Percentiles rank a stretch among this genome's conserved stretches.
These are phyloP conservation scores for Rubroboletus satanas DNA, from an alignment of 768 basidiomycete species.

Conservation along the genomic window DNA sequence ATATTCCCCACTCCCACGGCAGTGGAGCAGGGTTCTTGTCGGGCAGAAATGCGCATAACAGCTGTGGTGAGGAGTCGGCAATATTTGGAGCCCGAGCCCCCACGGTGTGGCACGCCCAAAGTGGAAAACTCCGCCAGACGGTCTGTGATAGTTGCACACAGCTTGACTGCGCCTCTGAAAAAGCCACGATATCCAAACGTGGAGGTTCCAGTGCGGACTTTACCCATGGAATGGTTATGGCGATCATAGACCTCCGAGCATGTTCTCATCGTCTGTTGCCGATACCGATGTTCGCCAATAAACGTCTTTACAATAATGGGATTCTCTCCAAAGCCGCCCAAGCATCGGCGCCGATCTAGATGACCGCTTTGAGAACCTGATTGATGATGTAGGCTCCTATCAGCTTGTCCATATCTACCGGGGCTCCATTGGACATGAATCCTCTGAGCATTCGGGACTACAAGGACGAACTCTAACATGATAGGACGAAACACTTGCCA, in stretches of 20 bases:
- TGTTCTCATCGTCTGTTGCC: background rate
- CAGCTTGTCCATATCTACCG: background rate
- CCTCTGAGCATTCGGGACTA: background rate
- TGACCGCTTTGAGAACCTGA: conserved; percentile 1
- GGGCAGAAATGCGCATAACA: too few relatives aligned
- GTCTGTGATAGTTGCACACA: conserved; percentile 7
- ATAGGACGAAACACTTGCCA: background rate
- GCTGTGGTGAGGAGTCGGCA: background rate
- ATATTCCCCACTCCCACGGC: too few relatives aligned
- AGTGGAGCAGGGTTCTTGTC: too few relatives aligned
- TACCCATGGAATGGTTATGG: conserved; percentile 2
- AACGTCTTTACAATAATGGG: background rate
- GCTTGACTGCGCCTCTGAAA: conserved; percentile 11
- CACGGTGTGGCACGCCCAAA: conserved; percentile 9
- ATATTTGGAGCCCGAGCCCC: background rate
- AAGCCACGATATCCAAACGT: background rate
- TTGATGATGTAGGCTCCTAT: background rate
- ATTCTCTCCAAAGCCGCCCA: background rate
- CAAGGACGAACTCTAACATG: background rate
- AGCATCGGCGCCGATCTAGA: conserved; percentile 6
- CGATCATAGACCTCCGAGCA: conserved; percentile 9
- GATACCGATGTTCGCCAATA: background rate
- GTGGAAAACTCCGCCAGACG: background rate
- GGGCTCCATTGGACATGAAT: background rate
- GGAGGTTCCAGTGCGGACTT: conserved; percentile 5